Evolutionary conservation across 1,284 basidiomycete species (phyloP), one percentile per base, ranked within the genome.

Genomic region (Hypsizygus ulmarius): DNA sequence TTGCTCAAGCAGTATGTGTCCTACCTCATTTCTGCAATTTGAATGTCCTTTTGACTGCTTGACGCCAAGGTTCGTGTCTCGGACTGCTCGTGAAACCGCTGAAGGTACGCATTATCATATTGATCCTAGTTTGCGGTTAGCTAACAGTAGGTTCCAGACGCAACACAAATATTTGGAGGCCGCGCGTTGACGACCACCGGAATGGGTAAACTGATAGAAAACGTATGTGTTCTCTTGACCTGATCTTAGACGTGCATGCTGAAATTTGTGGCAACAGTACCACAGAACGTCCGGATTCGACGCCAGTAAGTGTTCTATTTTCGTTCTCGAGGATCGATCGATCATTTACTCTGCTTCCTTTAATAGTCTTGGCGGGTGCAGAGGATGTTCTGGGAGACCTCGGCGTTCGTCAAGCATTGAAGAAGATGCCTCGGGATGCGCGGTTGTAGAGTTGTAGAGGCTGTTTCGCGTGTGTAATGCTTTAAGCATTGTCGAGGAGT

Each of bases 21-120:
- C 2, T 42, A 18, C 35, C 36, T 19, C 18, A 27, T 12, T 51
- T 18, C 9, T 19, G 48, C 28, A 33, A 27, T 18, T 28, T 14
- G 12, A 16, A 32, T 3, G 41, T 39, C 12, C 38, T 39, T 21
- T 29, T 44, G 3, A 39, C 36, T 41, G 28, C 32, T 35, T 41
- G 27, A 49, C 29, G 55, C n/a, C 12, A 52, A 87, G 84, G 61
- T 86, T 78, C 59, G 76, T 86, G 40, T 84, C 87, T 5, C 71
- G 75, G 15, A 77, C 78, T 5, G 83, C 82, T 1, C 79, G 84
- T 39, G 84, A 87, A 61, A 87, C 82, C 3, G 87, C 87, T 14
- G 82, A 87, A 69, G 74, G 74, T 72, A 43, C 42, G 38, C 2
- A 29, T 16, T 37, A 21, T 25, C 21, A 35, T 29, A 27, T 38